Base-by-base conservation (phyloP, 2,329 filamentous ascomycete species). In the Cephalotrichum gorgonifer region DNA sequence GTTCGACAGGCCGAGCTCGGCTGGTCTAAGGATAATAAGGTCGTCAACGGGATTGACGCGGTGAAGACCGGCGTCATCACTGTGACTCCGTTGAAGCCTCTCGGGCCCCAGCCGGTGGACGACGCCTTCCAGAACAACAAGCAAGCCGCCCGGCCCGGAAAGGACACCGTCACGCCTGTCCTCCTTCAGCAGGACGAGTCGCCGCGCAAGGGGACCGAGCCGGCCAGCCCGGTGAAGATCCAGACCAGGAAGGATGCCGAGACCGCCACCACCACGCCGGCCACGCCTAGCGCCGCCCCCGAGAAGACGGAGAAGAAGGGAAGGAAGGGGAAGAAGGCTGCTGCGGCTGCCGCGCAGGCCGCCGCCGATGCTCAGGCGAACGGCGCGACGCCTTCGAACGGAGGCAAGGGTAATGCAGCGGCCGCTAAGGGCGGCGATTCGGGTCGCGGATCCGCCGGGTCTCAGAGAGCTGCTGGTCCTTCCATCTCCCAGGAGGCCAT, bases 1-100 rank as follows among this genome's bases (percentile, higher is more conserved):
- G 81, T 98, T 63, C 91, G 86, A 64, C 88, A 91, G 62, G 80
- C 83, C 47, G 91, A 97, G 65, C 74, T 98, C 44, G 93, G 94
- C 27, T 97, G 90, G 90, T 85, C 84, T 57, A 79, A 81, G 57
- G 88, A 96, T 53, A 91, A 89, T 67, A 95, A 94, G 71, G 86
- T 95, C 48, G 72, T 95, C 35, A 72, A 83, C 48, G 76, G 85
- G 0, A 79, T 93, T 35, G 83, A 95, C 64, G 90, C 88, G 2
- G 74, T 88, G 42, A 74, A 83, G 48, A 76, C 81, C 49, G 88
- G 86, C 8, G 70, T 86, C 26, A 86, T 95, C 51, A 79, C 79
- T 38, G 83, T 95, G 47, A 76, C 79, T 30, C 84, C 87, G 58
- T 74, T 95, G 33, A 78, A 76, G 62, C 63, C 70, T 28, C 71